Conservation (phyloP, 31 red algal species). For the Asparagopsis taxiformis region DNA sequence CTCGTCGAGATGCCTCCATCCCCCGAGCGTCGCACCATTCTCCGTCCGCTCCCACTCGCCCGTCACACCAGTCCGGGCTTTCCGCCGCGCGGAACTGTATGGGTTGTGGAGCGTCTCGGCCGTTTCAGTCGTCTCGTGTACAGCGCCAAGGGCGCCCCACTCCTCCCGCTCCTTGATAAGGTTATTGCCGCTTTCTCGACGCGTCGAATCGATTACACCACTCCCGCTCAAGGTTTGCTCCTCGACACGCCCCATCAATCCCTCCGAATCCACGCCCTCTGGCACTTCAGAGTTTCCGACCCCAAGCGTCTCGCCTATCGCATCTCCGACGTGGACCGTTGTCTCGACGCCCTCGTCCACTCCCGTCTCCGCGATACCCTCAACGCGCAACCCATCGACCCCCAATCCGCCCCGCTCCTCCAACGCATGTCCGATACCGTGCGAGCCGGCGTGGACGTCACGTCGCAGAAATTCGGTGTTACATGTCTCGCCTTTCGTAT, state of each 20-base stretch:
- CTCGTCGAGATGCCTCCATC: conserved; percentile 9
- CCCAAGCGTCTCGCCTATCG: conserved; percentile 41
- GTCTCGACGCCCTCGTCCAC: conserved; percentile 17
- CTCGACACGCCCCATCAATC: not conserved
- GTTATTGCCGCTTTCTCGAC: conserved; percentile 46
- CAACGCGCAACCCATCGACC: not conserved
- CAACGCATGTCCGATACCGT: conserved; percentile 17
- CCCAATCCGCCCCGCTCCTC: conserved; percentile 7
- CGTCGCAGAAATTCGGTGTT: conserved; percentile 21
- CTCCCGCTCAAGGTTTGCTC: conserved; percentile 3
- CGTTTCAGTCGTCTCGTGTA: conserved; percentile 35
- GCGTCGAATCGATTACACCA: conserved; percentile 2
- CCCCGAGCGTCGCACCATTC: conserved; percentile 2
- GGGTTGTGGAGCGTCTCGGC: conserved; percentile 44
- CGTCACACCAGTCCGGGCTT: conserved; percentile 1
- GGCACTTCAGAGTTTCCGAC: conserved; percentile 16
- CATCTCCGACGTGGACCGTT: conserved; percentile 22
- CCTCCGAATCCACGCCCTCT: conserved; percentile 14
- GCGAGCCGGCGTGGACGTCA: conserved; percentile 9
- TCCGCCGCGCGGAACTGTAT: conserved; percentile 34
- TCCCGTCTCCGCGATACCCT: conserved; percentile 9
- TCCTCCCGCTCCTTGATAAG: conserved; percentile 31
- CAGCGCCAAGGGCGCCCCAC: not conserved
- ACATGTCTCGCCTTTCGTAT: conserved; percentile 11
- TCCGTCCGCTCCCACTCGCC: conserved; percentile 16